Evolutionary conservation across 2,329 filamentous ascomycete species (phyloP).

Genomic region (Aaosphaeria pasadenensis): DNA sequence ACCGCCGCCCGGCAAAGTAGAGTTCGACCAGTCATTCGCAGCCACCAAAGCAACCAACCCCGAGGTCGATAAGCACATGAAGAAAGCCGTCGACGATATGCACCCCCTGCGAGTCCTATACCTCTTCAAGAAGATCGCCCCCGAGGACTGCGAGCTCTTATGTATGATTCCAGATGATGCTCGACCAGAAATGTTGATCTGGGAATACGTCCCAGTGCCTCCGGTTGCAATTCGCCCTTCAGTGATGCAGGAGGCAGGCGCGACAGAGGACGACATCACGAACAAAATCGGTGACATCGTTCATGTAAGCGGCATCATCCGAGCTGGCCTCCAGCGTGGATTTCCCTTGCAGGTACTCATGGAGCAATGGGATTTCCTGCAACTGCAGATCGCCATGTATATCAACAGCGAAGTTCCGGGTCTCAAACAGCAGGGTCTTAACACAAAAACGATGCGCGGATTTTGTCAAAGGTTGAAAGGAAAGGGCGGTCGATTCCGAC

Average conservation of each 20-base stretch:
- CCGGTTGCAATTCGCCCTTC: constrained; percentile 93
- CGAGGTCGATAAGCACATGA: constrained; percentile 86
- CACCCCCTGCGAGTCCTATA: constrained; percentile 87
- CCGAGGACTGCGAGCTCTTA: constrained; percentile 84
- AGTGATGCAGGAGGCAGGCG: constrained; percentile 87
- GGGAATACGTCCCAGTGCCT: constrained; percentile 92
- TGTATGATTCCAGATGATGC: constrained; percentile 84
- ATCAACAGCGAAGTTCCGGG: constrained; percentile 96
- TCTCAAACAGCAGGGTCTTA: constrained; percentile 81
- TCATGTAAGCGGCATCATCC: constrained; percentile 84
- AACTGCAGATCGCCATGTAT: constrained; percentile 94
- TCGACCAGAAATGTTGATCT: constrained; percentile 93
- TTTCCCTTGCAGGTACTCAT: constrained; percentile 85
- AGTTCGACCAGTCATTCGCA: constrained; percentile 82
- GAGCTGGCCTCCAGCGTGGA: constrained; percentile 76
- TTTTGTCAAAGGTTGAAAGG: constrained; percentile 96
- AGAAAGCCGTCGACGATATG: constrained; percentile 90
- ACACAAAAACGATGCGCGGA: constrained; percentile 82
- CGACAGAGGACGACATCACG: constrained; percentile 94
- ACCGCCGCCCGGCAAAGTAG: constrained; percentile 74
- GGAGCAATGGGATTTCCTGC: constrained; percentile 97
- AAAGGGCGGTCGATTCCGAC: constrained; percentile 95
- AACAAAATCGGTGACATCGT: constrained; percentile 97
- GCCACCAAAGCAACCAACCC: constrained; percentile 73
- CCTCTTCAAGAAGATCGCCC: constrained; percentile 82